These are phyloP conservation scores for Andrographis paniculata DNA, from an alignment of 305 asterid genomes.

Conservation along the genomic window DNA sequence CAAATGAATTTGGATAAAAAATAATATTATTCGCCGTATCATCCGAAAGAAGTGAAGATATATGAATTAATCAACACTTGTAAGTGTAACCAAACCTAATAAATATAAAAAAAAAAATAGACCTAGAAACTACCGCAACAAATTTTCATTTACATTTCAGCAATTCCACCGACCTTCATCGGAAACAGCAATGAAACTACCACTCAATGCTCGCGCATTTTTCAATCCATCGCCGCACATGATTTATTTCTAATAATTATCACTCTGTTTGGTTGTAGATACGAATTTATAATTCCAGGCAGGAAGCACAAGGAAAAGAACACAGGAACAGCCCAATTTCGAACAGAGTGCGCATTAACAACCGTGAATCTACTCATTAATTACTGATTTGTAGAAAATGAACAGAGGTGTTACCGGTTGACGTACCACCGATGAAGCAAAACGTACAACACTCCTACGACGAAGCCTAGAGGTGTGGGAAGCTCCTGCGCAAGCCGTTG, in stretches of 20 bases:
- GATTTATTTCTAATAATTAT: slow-evolving; percentile 2
- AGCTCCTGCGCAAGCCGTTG: slow-evolving; percentile 35
- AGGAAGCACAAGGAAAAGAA: slow-evolving; percentile 12
- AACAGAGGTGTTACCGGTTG: not conserved
- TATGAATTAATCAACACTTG: no score
- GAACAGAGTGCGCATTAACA: slow-evolving; percentile 4
- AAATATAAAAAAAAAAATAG: not conserved
- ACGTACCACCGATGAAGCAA: slow-evolving; percentile 17
- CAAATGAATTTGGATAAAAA: no score
- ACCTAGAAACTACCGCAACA: no score
- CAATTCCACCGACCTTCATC: slow-evolving; percentile 15
- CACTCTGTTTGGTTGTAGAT: not conserved
- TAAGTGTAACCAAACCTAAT: no score
- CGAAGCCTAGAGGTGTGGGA: slow-evolving; percentile 25
- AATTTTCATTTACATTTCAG: not conserved
- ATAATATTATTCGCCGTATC: no score
- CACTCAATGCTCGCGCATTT: slow-evolving; percentile 12
- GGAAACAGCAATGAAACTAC: slow-evolving; percentile 17
- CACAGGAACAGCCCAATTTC: not conserved
- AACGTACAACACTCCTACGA: slow-evolving; percentile 18
- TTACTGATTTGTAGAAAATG: not conserved
- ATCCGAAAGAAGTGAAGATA: no score
- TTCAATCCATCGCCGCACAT: slow-evolving; percentile 19
- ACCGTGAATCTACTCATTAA: slow-evolving; percentile 8
- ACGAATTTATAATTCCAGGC: not conserved